Evolutionary conservation across 1,284 basidiomycete species (phyloP), one percentile per base, ranked within the genome.

Genomic region (Leccinum pachyderme): DNA sequence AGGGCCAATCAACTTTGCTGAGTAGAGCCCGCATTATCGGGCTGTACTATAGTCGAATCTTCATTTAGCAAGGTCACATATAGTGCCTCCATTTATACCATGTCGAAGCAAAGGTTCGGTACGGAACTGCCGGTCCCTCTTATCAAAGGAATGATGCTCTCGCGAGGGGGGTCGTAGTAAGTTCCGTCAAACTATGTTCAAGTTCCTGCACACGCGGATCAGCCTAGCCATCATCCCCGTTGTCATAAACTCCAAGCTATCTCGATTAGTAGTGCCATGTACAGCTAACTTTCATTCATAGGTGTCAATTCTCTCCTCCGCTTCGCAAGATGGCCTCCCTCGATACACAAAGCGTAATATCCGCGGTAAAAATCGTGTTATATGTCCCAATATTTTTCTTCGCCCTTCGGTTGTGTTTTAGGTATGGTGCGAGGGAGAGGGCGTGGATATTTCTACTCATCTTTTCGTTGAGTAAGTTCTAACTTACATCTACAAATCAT

Each of bases 371-470:
- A 55, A 69, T 86, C 41, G 78, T 64, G 4, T 76, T 83, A 56
- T 86, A 85, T 65, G 61, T 77, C 22, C 83, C 83, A 32, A 65
- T 85, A 60, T 67, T 79, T 29, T 58, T 74, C 51, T 53, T 81
- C 44, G 72, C 80, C 1, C 35, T 77, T 47, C 62, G 75, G 41
- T 68, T 83, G 43, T 70, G 75, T 39, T 62, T 76, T 44, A 78
- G 76, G 31, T 80, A 86, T 72, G 81, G 84, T 59, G 64, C 76
- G 52, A 73, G 77, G 47, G 78, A 83, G 63, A 81, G 76, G 18
- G 84, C 82, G 55, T 87, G 83, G 83, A 64, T 85, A 25, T 79
- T 80, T 57, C 73, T 87, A n/a, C 72, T 80, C 43, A 64, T 83
- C 13, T 83, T 84, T 58, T 74, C 80, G 13, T 54, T 75, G 37